These are phyloP conservation scores for Fusarium goolgardi DNA, from an alignment of 2,329 filamentous ascomycete species.

Conservation along the genomic window DNA sequence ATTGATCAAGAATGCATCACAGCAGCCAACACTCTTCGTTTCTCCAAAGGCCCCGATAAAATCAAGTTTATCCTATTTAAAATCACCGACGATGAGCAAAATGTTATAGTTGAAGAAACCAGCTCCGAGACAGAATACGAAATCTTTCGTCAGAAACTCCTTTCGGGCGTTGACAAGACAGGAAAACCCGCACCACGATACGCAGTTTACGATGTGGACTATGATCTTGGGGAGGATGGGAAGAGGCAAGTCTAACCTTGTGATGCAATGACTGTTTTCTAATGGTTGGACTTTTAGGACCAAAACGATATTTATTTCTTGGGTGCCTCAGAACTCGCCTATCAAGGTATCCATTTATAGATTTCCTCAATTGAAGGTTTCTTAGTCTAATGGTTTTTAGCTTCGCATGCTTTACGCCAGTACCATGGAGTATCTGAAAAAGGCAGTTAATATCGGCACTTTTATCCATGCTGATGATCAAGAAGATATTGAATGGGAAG, in stretches of 20 bases:
- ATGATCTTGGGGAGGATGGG: constrained; percentile 36
- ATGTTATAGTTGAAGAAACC: constrained; percentile 27
- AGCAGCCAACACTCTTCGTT: constrained; percentile 21
- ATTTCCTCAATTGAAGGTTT: neutral
- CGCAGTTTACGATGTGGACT: constrained; percentile 37
- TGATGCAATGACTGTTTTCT: neutral
- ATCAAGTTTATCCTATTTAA: constrained; percentile 35
- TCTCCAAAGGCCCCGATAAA: constrained; percentile 17
- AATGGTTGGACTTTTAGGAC: constrained; percentile 8
- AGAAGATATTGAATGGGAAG: constrained; percentile 30
- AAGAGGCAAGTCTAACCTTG: constrained; percentile 5
- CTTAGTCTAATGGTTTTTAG: neutral
- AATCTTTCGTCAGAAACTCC: constrained; percentile 31
- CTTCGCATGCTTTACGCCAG: constrained; percentile 41
- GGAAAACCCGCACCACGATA: constrained; percentile 32
- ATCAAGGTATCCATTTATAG: constrained; percentile 32
- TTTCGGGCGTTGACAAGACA: constrained; percentile 9
- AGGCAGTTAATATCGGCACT: constrained; percentile 24
- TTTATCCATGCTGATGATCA: constrained; percentile 34
- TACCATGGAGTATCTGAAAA: constrained; percentile 40
- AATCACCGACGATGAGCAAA: constrained; percentile 27
- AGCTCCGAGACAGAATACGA: constrained; percentile 26
- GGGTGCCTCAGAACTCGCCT: constrained; percentile 26
- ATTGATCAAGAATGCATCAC: constrained; percentile 31
- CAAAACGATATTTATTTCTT: constrained; percentile 36